phyloP scores from a whole-genome alignment of 192 early-diverging fungal genomes.

The Coemansia sp. region DNA sequence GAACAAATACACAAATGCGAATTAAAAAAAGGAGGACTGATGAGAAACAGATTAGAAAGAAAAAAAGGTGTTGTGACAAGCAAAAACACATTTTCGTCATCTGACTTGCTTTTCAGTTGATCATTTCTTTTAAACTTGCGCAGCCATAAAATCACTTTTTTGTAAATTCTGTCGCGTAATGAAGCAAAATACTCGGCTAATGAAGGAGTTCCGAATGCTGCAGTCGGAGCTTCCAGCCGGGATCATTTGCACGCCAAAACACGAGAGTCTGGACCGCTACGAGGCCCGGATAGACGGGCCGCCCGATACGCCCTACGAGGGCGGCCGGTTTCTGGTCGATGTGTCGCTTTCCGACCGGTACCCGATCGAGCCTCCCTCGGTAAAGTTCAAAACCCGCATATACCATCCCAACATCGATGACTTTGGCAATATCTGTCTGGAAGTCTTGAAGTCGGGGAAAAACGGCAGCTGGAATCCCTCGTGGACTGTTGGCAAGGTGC shows the following conservation, averaged over 20 bases:
- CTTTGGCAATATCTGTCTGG: slow-evolving; percentile 70
- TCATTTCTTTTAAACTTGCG: slow-evolving; percentile 1
- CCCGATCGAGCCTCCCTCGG: slow-evolving; percentile 69
- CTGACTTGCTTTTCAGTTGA: not conserved
- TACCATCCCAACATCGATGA: slow-evolving; percentile 84
- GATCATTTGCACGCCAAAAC: slow-evolving; percentile 61
- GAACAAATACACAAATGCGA: slow-evolving; percentile 8
- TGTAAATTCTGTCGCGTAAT: slow-evolving; percentile 1
- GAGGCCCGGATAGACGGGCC: slow-evolving; percentile 65
- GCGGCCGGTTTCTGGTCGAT: slow-evolving; percentile 63
- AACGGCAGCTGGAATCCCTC: slow-evolving; percentile 71
- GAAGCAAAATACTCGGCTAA: slow-evolving; percentile 18
- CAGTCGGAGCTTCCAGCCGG: slow-evolving; percentile 58
- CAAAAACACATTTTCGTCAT: slow-evolving; percentile 1
- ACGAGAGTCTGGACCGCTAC: slow-evolving; percentile 58
- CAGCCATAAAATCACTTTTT: not conserved
- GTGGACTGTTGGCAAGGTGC: slow-evolving; percentile 59
- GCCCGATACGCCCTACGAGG: slow-evolving; percentile 63
- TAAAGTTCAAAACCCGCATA: slow-evolving; percentile 69
- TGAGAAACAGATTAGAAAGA: slow-evolving; percentile 1
- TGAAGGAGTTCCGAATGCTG: slow-evolving; percentile 37
- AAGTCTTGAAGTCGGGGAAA: slow-evolving; percentile 62
- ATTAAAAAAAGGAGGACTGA: slow-evolving; percentile 4
- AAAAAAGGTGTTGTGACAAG: not conserved
- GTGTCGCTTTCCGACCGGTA: slow-evolving; percentile 55